Evolutionary conservation across 768 basidiomycete species (phyloP), one percentile per base, ranked within the genome.

Genomic region (Suillus sp.): DNA sequence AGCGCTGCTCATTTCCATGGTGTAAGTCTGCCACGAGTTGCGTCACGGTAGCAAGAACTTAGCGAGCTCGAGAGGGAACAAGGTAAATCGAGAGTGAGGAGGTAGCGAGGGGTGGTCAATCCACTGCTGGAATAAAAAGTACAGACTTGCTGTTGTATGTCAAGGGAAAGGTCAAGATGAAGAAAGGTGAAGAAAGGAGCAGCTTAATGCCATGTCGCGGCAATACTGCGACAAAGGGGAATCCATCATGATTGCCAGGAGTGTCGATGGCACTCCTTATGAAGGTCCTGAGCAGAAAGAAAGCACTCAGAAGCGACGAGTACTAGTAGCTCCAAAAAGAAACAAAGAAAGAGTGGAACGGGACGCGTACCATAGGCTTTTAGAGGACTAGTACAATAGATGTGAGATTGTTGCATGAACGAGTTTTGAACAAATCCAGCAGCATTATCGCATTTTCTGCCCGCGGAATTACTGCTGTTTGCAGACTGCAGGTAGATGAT

Each of bases 271-370:
- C n/a, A 22, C 43, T 10, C 43, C 43, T 45, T 22, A 11, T 4
- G 10, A 47, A 66, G 35, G 13, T 66, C 60, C 61, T 74, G 75
- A 43, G 70, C 70, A 47, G 64, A 56, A 58, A 66, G 65, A 50
- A 57, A 42, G 34, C 48, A 22, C 9, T 55, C 22, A n/a, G 22
- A 20, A 50, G 27, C 10, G 27, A 18, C 18, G 45, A 47, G 43
- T 65, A 18, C 18, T 42, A 47, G 43, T 65, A 42, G 11, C 34
- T 59, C 30, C 42, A 48, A 34, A 22, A 20, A 27, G 40, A 40
- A 27, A 11, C 18, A 22, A 18, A 40, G 37, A 27, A 37, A 30
- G 25, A 4, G 40, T 60, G 2, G 55, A 34, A 14, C 30, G 3
- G 14, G 50, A 30, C 18, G 3, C 18, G 50, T 20, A 51, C 50